phyloP scores from a whole-genome alignment of 1,284 basidiomycete species.

The Mycosarcoma mackinlayi region DNA sequence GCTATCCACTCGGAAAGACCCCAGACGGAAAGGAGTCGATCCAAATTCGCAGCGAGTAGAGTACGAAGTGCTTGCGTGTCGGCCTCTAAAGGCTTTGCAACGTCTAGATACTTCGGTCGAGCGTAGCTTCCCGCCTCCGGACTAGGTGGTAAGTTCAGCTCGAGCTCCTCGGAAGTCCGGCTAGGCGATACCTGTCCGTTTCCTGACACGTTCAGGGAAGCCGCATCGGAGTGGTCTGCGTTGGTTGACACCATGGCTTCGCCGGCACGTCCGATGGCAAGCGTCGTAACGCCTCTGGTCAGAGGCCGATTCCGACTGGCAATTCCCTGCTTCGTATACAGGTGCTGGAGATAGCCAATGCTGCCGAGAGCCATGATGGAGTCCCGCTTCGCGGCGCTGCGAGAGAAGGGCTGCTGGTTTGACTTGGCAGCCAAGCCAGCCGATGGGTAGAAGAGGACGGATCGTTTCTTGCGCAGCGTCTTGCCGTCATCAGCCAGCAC shows the following conservation, averaged over 20 bases:
- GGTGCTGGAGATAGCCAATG: conserved; percentile 58
- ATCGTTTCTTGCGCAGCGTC: conserved; percentile 27
- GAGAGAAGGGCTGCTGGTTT: conserved; percentile 55
- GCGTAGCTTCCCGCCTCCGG: conserved; percentile 29
- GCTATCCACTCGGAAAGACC: conserved; percentile 17
- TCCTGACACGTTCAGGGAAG: not conserved
- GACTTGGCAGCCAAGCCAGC: conserved; percentile 37
- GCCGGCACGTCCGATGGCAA: conserved; percentile 55
- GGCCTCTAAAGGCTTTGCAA: conserved; percentile 50
- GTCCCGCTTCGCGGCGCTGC: conserved; percentile 57
- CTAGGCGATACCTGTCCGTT: conserved; percentile 3
- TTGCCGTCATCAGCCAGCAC: conserved; percentile 35
- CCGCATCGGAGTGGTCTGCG: not conserved
- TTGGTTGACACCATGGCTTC: conserved; percentile 30
- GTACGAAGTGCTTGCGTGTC: conserved; percentile 40
- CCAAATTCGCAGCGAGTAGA: conserved; percentile 24
- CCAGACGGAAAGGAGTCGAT: conserved; percentile 19
- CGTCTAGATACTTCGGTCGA: conserved; percentile 32
- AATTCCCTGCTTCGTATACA: conserved; percentile 59
- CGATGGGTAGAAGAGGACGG: conserved; percentile 49
- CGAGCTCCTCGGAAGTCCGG: conserved; percentile 12
- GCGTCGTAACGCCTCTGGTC: conserved; percentile 34
- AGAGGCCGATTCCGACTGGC: conserved; percentile 44
- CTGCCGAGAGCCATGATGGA: conserved; percentile 54
- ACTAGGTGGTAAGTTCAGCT: conserved; percentile 34